These are phyloP conservation scores for Annulohypoxylon maeteangense DNA, from an alignment of 495 filamentous ascomycete species.

Conservation along the genomic window DNA sequence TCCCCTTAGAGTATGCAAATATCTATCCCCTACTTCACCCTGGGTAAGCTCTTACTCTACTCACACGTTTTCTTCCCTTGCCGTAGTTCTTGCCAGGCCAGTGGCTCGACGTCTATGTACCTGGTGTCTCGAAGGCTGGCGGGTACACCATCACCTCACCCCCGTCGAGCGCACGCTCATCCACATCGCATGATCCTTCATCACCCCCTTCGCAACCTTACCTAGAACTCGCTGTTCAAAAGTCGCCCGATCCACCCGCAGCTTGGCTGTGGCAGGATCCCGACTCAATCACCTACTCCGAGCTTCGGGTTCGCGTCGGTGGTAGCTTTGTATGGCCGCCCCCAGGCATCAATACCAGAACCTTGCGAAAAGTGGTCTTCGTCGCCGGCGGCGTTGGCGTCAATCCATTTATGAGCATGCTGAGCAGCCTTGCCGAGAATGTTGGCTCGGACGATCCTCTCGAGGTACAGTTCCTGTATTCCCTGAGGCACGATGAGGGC, in stretches of 20 bases:
- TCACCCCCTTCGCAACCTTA: conserved; percentile 50
- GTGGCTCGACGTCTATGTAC: conserved; percentile 88
- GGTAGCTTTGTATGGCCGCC: conserved; percentile 85
- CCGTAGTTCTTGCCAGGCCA: conserved; percentile 81
- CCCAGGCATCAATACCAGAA: conserved; percentile 48
- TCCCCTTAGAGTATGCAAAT: conserved; percentile 45
- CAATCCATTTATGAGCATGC: conserved; percentile 70
- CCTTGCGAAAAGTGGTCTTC: conserved; percentile 70
- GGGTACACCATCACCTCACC: conserved; percentile 90
- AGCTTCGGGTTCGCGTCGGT: conserved; percentile 75
- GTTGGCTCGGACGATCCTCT: conserved; percentile 1
- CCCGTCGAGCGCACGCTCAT: conserved; percentile 59
- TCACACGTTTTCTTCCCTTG: not conserved
- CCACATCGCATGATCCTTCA: conserved; percentile 40
- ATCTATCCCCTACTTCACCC: not conserved
- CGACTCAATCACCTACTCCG: conserved; percentile 64
- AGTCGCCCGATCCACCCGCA: conserved; percentile 71
- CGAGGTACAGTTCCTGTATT: conserved; percentile 54
- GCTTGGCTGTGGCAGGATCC: conserved; percentile 76
- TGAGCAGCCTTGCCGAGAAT: conserved; percentile 49
- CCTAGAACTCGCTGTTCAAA: conserved; percentile 80
- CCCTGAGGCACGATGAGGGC: conserved; percentile 46
- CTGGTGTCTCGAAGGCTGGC: conserved; percentile 72
- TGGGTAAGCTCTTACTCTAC: not conserved
- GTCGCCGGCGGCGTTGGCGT: conserved; percentile 88